Evolutionary conservation across 2,329 filamentous ascomycete genomes (phyloP), one percentile per base, ranked within the genome.

Genomic region (Aureobasidium lini): DNA sequence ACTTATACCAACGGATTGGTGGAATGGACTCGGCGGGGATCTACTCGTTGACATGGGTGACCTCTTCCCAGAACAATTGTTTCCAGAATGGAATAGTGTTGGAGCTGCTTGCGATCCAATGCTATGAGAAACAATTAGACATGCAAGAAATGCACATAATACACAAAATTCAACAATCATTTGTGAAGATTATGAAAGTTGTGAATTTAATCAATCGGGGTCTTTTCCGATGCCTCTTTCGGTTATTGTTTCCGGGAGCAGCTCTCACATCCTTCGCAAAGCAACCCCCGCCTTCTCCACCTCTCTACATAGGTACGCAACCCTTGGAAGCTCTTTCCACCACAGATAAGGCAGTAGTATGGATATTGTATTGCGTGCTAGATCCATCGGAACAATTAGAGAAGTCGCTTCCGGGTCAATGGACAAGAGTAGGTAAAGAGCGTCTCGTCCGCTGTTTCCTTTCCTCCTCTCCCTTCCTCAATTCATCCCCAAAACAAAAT

Each of bases 201-300:
- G 4, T 23, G 23, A 23, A 23, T 3, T 3, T 23, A 23, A 23
- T 23, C 23, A 23, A 3, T 23, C 23, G 23, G 23, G 23, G 23
- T 23, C 34, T 36, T 8, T 7, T 15, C 4, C 11, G 39, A 36
- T 44, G 44, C 52, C 13, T 15, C 31, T 43, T 42, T 44, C 31
- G 31, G 52, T n/a, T 28, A 36, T 36, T 6, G 13, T 15, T 56
- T 53, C 49, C 49, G 37, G 8, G 28, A 31, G 23, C 16, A 37
- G 47, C 6, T 16, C 13, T 42, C 23, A 23, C 23, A 23, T 42
- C 39, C 11, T 7, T n/a, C n/a, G 13, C 39, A 15, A n/a, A 23
- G n/a, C 6, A 34, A 18, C 15, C 52, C 40, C 52, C 39, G 29
- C 52, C 37, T 56, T 56, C 52, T 56, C 52, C 52, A 44, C 52